Evolutionary conservation across 805 yeast species (phyloP).

Genomic region (Ogataea ganodermae): DNA sequence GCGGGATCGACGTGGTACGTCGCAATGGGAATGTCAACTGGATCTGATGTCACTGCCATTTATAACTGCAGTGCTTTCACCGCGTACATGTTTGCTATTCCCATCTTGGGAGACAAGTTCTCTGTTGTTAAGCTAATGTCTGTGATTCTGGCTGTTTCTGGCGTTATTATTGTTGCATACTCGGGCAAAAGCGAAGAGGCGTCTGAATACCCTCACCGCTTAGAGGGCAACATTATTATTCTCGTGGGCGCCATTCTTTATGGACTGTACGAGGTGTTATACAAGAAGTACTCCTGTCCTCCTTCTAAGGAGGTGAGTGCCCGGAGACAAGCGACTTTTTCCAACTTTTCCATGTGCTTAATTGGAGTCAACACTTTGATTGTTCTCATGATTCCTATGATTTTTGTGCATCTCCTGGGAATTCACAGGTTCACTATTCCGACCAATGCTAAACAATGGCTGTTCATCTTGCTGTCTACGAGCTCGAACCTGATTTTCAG

Average conservation of each 20-base stretch:
- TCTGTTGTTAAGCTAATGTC: constrained; percentile 62
- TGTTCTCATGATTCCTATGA: constrained; percentile 49
- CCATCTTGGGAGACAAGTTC: constrained; percentile 66
- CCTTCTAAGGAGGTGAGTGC: constrained; percentile 61
- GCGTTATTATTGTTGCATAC: constrained; percentile 80
- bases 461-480: constrained; percentile 52
- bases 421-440: constrained; percentile 62
- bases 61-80: constrained; percentile 89
- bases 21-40: constrained; percentile 77
- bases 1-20: constrained; percentile 89
- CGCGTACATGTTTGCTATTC: constrained; percentile 82
- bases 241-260: constrained; percentile 73
- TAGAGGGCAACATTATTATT: constrained; percentile 70
- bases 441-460: constrained; percentile 41
- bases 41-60: constrained; percentile 86
- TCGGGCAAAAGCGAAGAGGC: constrained; percentile 41
- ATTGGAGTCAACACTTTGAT: constrained; percentile 61
- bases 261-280: constrained; percentile 82
- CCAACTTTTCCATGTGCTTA: constrained; percentile 70
- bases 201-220: constrained; percentile 54
- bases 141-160: constrained; percentile 70
- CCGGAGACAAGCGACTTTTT: constrained; percentile 75
- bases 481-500: constrained; percentile 67
- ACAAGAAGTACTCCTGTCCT: constrained; percentile 75
- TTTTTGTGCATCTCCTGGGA: constrained; percentile 53